phyloP scores from a whole-genome alignment of 257 asterid genomes.

The Salvia miltiorrhiza region DNA sequence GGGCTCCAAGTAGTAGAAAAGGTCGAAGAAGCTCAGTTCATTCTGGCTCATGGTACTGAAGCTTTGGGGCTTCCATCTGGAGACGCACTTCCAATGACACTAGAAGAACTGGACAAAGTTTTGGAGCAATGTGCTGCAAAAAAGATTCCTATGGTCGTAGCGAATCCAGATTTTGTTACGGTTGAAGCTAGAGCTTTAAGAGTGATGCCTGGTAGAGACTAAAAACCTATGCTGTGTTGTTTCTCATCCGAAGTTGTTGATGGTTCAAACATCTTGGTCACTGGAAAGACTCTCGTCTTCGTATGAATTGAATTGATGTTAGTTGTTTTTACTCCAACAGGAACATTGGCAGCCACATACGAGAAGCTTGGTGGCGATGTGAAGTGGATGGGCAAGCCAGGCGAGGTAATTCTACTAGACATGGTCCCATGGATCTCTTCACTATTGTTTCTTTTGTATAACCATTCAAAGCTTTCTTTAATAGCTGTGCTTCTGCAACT shows the following conservation, averaged over 20 bases:
- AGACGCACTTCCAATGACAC: constrained; percentile 53
- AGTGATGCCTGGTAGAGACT: constrained; percentile 81
- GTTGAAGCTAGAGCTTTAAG: constrained; percentile 90
- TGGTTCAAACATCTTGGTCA: background rate
- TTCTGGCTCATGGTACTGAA: constrained; percentile 96
- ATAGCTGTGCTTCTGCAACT: background rate
- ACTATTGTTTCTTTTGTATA: no score
- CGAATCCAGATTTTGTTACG: constrained; percentile 97
- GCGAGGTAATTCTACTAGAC: constrained; percentile 72
- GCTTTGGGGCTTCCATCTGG: constrained; percentile 89
- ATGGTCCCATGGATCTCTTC: no score
- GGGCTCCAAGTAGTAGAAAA: constrained; percentile 79
- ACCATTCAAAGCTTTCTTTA: no score
- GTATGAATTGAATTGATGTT: background rate
- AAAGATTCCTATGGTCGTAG: constrained; percentile 89
- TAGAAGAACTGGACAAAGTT: constrained; percentile 72
- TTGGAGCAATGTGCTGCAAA: constrained; percentile 74
- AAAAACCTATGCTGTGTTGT: background rate
- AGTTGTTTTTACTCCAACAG: constrained; percentile 31
- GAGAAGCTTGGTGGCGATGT: constrained; percentile 98
- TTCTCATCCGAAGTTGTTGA: constrained; percentile 21
- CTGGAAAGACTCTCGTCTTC: background rate
- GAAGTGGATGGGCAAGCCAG: constrained; percentile 99
- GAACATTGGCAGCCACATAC: constrained; percentile 76
- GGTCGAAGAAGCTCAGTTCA: constrained; percentile 74